Percentiles rank a stretch among this genome's conserved stretches.
Conservation (phyloP, 352 stramenopile species). For the Phytophthora fragariae region DNA sequence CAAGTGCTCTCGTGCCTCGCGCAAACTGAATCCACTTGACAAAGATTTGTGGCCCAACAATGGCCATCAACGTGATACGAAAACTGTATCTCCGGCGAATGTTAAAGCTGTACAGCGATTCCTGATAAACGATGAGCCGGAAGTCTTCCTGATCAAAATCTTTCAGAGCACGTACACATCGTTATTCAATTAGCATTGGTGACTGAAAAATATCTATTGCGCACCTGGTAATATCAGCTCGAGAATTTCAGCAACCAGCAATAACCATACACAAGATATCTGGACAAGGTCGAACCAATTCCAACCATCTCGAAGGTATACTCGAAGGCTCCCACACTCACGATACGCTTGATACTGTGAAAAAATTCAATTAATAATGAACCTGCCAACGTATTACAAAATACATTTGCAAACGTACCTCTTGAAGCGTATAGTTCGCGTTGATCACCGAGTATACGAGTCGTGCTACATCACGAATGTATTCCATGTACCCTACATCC, state of each 20-base stretch:
- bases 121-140: conserved; percentile 60
- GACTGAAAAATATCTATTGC: neutral
- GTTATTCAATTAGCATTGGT: neutral
- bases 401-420: conserved; percentile 43
- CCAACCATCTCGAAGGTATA: conserved; percentile 78
- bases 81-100: conserved; percentile 76
- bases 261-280: conserved; percentile 75
- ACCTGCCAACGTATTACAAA: neutral
- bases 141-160: conserved; percentile 49
- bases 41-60: conserved; percentile 81
- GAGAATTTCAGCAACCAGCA: conserved; percentile 60
- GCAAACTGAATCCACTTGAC: conserved; percentile 87
- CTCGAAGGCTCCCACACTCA: conserved; percentile 59
- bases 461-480: conserved; percentile 60
- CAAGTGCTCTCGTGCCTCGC: conserved; percentile 66
- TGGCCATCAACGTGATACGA: conserved; percentile 80
- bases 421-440: conserved; percentile 67
- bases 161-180: neutral
- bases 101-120: conserved; percentile 64
- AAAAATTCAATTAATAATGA: neutral
- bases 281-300: conserved; percentile 83
- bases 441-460: conserved; percentile 76
- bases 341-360: conserved; percentile 50
- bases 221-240: conserved; percentile 43
- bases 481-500: conserved; percentile 52